Conservation (phyloP, 805 yeast genomes). For the Hanseniaspora guilliermondii region DNA sequence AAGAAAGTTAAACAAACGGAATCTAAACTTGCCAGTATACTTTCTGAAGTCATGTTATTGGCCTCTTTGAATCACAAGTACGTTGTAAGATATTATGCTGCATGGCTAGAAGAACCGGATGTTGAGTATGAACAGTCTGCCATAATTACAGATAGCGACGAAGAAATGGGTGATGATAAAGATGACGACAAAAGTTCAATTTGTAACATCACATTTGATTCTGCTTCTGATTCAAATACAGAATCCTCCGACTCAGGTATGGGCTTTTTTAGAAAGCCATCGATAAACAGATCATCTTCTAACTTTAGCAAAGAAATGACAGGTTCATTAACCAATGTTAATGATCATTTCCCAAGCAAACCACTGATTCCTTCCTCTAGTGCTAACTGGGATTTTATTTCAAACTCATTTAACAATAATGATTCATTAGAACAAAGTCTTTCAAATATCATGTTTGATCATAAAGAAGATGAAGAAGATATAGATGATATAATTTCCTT, state of each 20-base stretch:
- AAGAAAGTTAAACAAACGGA: conserved; percentile 79
- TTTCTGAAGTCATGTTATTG: conserved; percentile 82
- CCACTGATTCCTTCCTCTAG: conserved; percentile 8
- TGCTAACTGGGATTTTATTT: conserved; percentile 51
- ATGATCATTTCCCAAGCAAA: background rate
- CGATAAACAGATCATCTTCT: conserved; percentile 25
- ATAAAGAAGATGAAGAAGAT: conserved; percentile 7
- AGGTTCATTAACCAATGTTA: background rate
- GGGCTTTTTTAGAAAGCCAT: conserved; percentile 22
- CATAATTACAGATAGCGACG: conserved; percentile 20
- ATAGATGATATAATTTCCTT: conserved; percentile 11
- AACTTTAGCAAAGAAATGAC: conserved; percentile 16
- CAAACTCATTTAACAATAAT: conserved; percentile 38
- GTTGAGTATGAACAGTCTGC: conserved; percentile 28
- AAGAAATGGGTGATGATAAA: conserved; percentile 7
- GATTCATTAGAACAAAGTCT: conserved; percentile 6
- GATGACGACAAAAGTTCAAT: conserved; percentile 26
- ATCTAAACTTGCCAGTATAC: conserved; percentile 62
- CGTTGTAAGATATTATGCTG: conserved; percentile 91
- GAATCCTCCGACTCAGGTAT: background rate
- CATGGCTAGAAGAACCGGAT: conserved; percentile 77
- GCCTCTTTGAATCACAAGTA: conserved; percentile 90
- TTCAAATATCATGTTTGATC: conserved; percentile 12
- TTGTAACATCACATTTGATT: conserved; percentile 27
- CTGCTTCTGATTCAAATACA: conserved; percentile 15